phyloP scores from a whole-genome alignment of 1,139 yeast genomes.

The Neolecta irregularis region DNA sequence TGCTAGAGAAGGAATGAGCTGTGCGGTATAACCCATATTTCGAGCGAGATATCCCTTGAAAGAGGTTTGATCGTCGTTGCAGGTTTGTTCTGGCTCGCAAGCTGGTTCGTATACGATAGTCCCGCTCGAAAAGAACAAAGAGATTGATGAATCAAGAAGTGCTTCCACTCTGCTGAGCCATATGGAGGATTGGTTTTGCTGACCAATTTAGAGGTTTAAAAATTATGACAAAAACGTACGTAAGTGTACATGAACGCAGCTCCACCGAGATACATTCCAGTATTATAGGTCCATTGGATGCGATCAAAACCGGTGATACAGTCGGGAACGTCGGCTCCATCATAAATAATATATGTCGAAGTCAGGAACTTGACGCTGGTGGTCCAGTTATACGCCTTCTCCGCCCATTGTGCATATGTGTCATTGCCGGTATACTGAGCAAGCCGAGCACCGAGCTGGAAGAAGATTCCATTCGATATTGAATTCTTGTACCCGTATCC shows the following conservation, averaged over 20 bases:
- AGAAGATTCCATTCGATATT: conserved; percentile 62
- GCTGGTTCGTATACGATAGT: conserved; percentile 46
- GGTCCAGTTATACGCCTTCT: conserved; percentile 58
- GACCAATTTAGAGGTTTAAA: conserved; percentile 1
- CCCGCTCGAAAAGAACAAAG: conserved; percentile 40
- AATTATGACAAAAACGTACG: conserved; percentile 4
- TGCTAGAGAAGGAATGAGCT: conserved; percentile 39
- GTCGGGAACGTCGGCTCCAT: conserved; percentile 53
- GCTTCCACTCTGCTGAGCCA: conserved; percentile 47
- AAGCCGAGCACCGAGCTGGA: conserved; percentile 62
- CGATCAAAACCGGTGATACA: conserved; percentile 46
- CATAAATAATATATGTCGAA: conserved; percentile 37
- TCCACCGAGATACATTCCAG: conserved; percentile 60
- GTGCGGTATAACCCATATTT: conserved; percentile 44
- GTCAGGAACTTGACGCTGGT: conserved; percentile 34
- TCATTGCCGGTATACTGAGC: conserved; percentile 54
- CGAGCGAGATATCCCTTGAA: conserved; percentile 63
- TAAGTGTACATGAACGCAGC: conserved; percentile 53
- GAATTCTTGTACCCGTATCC: conserved; percentile 72
- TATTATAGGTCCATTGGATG: conserved; percentile 63
- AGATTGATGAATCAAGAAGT: too few relatives aligned
- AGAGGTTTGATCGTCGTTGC: conserved; percentile 63
- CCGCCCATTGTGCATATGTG: conserved; percentile 50
- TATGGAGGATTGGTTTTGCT: conserved; percentile 33
- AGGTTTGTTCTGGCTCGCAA: conserved; percentile 42